Evolutionary conservation across 2,329 filamentous ascomycete genomes (phyloP), one percentile per base, ranked within the genome.

Genomic region (Sordariomycetes sp.): DNA sequence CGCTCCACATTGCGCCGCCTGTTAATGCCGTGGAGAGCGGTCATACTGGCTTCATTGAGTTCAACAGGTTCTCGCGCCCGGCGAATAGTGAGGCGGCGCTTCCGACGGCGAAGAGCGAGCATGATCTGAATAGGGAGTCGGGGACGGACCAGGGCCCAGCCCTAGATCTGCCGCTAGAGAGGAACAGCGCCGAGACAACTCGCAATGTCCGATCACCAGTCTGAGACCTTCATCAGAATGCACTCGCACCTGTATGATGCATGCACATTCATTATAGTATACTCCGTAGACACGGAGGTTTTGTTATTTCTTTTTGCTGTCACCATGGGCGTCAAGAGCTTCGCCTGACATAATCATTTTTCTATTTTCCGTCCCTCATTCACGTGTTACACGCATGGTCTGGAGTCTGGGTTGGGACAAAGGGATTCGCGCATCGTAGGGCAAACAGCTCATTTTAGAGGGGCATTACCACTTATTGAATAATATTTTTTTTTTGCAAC

Each of bases 51-150:
- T 75, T 76, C 55, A 69, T 76, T 39, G 72, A 72, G 1, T 76
- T 75, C 62, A 77, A 78, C 62, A 72, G 76, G 53, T 78, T 78
- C 66, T 75, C 70, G 15, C 65, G 72, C 8, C 72, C 73, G 20
- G 60, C 64, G 0, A 66, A 67, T 35, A 22, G 54, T 34, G 22
- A 34, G 20, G 22, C 32, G 13, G 39, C 15, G 15, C 39, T 45
- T 15, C 39, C 39, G 51, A 52, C 39, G 17, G n/a, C 39, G 39
- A 45, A 45, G 17, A n/a, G 10, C 17, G 39, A 45, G 6, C 15
- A 45, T 17, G 39, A 45, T 17, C 17, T 45, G 39, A 15, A n/a
- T 15, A 45, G 15, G 39, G 39, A 45, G 39, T 45, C 39, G 6
- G 39, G 39, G 8, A 7, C n/a, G 39, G n/a, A 17, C 17, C 39